phyloP scores from a whole-genome alignment of 371 early-diverging fungal genomes.

The Encephalitozoon intestinalis region DNA sequence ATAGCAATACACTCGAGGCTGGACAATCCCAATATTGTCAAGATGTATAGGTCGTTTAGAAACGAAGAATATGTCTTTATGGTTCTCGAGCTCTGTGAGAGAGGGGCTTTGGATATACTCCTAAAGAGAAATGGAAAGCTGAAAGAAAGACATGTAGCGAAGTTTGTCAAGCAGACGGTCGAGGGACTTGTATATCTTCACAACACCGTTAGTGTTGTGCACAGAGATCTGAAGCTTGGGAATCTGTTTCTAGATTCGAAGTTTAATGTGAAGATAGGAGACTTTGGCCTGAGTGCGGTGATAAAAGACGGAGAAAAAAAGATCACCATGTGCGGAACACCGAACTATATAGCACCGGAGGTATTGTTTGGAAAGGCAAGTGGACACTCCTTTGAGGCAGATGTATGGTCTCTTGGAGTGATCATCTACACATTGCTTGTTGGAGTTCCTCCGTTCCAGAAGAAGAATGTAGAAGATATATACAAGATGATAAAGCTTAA shows the following conservation, averaged over 20 bases:
- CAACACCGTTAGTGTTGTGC: constrained; percentile 71
- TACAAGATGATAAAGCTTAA: constrained; percentile 71
- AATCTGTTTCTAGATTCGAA: constrained; percentile 76
- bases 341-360: constrained; percentile 96
- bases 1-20: constrained; percentile 73
- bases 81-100: constrained; percentile 82
- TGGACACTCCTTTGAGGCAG: constrained; percentile 88
- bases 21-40: constrained; percentile 74
- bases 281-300: constrained; percentile 83
- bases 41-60: constrained; percentile 73
- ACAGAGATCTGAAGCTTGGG: constrained; percentile 89
- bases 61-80: constrained; percentile 77
- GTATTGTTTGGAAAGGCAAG: constrained; percentile 70
- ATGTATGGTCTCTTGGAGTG: constrained; percentile 92
- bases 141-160: constrained; percentile 77
- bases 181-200: constrained; percentile 77
- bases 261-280: constrained; percentile 80
- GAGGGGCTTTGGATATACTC: constrained; percentile 76
- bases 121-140: constrained; percentile 69
- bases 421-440: constrained; percentile 76
- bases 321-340: constrained; percentile 89
- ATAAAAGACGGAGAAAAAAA: constrained; percentile 51
- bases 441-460: constrained; percentile 88
- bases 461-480: constrained; percentile 70
- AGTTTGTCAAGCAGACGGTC: constrained; percentile 73